Evolutionary conservation across 2,329 filamentous ascomycete genomes (phyloP).

Genomic region (Balansia obtecta): DNA sequence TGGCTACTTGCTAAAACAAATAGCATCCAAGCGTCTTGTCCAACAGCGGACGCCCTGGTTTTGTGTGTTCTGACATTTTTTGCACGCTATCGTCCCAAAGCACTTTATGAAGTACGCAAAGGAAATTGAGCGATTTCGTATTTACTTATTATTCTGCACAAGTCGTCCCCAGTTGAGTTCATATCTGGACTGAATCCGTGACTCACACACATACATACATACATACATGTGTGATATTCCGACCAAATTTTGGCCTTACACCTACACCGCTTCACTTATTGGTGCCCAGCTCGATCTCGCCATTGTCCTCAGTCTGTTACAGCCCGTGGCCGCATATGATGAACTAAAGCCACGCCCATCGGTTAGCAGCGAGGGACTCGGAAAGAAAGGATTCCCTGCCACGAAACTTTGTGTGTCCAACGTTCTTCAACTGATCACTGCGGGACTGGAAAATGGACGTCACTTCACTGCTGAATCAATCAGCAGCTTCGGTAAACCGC

Average conservation of each 20-base stretch:
- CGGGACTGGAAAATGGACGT: constrained; percentile 24
- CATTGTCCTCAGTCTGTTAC: neutral
- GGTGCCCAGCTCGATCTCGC: neutral
- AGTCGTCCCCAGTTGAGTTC: neutral
- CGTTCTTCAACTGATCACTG: neutral
- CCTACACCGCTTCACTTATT: neutral
- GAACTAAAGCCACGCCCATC: neutral
- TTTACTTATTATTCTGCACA: neutral
- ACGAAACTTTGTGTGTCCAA: neutral
- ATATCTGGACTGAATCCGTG: neutral
- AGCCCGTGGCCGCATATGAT: neutral
- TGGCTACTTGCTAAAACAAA: constrained; percentile 5
- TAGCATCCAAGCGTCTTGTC: constrained; percentile 5
- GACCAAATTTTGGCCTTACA: neutral
- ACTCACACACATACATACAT: neutral
- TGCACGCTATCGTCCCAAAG: neutral
- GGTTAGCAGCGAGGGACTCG: neutral
- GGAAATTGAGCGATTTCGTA: neutral
- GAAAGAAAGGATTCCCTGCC: neutral
- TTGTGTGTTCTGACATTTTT: neutral
- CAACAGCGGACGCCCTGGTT: constrained; percentile 6
- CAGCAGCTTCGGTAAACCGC: constrained; percentile 10
- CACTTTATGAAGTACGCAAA: neutral
- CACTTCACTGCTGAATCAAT: constrained; percentile 27
- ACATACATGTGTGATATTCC: neutral